These are phyloP conservation scores for Firmiana major DNA, from an alignment of 345 rosid species.

Conservation along the genomic window DNA sequence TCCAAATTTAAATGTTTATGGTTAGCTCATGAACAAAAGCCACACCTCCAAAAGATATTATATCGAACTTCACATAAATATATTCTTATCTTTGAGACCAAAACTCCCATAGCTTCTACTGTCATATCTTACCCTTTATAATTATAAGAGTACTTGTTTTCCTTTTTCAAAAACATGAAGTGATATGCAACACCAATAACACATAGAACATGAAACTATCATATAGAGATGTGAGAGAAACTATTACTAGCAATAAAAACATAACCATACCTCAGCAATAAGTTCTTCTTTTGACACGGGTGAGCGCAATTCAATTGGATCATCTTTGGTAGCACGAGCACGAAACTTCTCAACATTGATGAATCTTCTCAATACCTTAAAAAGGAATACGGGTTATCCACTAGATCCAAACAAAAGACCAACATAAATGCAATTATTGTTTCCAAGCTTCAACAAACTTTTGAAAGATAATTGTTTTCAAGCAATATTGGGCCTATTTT, in stretches of 20 bases:
- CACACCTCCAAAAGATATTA: not conserved
- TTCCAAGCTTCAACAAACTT: conserved; percentile 4
- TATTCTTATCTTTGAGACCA: not conserved
- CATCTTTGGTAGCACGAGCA: conserved; percentile 66
- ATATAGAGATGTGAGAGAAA: not conserved
- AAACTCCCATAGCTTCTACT: not conserved
- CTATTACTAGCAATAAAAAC: not conserved
- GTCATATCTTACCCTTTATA: not conserved
- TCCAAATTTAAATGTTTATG: not conserved
- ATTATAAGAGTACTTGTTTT: not conserved
- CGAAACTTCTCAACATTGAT: conserved; percentile 60
- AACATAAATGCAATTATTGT: not conserved
- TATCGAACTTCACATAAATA: not conserved
- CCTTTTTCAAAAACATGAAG: not conserved
- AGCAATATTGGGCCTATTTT: not conserved
- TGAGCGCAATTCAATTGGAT: conserved; percentile 57
- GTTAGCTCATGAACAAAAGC: not conserved
- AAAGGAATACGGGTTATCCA: conserved; percentile 10
- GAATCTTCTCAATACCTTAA: conserved; percentile 55
- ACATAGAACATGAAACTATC: not conserved
- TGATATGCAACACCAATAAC: not conserved
- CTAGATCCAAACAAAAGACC: not conserved
- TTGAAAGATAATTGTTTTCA: not conserved
- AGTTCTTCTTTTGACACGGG: conserved; percentile 76
- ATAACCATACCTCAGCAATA: conserved; percentile 35